Conservation (phyloP, 768 basidiomycete genomes). For the Lactifluus piperatus region DNA sequence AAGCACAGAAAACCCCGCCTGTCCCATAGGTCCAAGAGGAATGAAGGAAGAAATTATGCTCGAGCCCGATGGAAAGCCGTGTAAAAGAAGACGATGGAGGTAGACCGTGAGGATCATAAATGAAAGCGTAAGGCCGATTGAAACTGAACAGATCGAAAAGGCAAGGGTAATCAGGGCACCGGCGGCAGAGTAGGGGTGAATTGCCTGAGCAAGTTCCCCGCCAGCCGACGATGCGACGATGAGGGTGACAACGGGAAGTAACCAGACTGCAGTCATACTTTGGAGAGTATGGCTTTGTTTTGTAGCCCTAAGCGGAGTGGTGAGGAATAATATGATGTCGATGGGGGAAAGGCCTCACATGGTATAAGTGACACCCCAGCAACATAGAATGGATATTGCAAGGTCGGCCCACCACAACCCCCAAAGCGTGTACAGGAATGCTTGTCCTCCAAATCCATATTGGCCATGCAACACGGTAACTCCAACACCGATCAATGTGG, state of each 20-base stretch:
- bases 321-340: background rate
- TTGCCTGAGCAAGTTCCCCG: conserved; percentile 43
- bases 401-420: conserved; percentile 64
- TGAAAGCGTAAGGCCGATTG: conserved; percentile 48
- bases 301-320: background rate
- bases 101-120: conserved; percentile 63
- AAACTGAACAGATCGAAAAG: conserved; percentile 46
- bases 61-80: conserved; percentile 43
- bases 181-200: conserved; percentile 36
- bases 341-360: conserved; percentile 39
- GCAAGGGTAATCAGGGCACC: conserved; percentile 48
- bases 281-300: conserved; percentile 46
- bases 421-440: conserved; percentile 50
- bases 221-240: conserved; percentile 66
- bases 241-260: conserved; percentile 68
- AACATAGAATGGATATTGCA: conserved; percentile 45
- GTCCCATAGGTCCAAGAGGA: conserved; percentile 67
- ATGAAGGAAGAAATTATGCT: conserved; percentile 54
- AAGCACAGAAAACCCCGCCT: conserved; percentile 50
- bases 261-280: conserved; percentile 54
- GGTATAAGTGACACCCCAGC: conserved; percentile 51
- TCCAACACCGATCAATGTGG: conserved; percentile 48
- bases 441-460: conserved; percentile 41
- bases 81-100: conserved; percentile 46
- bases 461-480: conserved; percentile 36